These are phyloP conservation scores for Trichosporon faecale DNA, from an alignment of 1,284 basidiomycete species.

Conservation along the genomic window DNA sequence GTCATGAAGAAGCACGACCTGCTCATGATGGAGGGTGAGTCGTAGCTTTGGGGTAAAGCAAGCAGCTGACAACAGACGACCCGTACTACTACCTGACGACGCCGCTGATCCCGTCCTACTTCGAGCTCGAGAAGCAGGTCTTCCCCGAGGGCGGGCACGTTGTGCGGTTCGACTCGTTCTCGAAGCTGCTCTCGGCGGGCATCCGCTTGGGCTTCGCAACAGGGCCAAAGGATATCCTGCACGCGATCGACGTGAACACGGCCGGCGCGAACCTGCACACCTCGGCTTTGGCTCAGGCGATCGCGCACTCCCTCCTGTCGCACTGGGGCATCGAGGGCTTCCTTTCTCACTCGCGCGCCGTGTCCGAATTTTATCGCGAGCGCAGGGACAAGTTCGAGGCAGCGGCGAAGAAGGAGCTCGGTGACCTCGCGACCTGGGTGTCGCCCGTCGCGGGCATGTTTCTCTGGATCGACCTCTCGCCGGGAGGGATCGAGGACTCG, in stretches of 20 bases:
- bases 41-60: background rate
- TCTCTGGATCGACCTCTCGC: constrained; percentile 64
- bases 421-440: constrained; percentile 75
- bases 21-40: constrained; percentile 75
- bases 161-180: constrained; percentile 80
- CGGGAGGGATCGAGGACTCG: constrained; percentile 59
- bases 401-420: constrained; percentile 69
- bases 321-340: constrained; percentile 79
- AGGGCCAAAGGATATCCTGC: constrained; percentile 70
- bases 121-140: constrained; percentile 63
- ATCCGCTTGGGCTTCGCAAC: constrained; percentile 66
- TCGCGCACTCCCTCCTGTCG: constrained; percentile 66
- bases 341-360: constrained; percentile 64
- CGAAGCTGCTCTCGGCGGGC: constrained; percentile 80
- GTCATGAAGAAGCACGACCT: constrained; percentile 73
- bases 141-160: constrained; percentile 64
- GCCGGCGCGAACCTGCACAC: constrained; percentile 69
- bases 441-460: constrained; percentile 88
- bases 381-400: constrained; percentile 76
- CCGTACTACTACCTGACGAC: constrained; percentile 67
- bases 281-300: constrained; percentile 71
- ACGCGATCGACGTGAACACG: constrained; percentile 66
- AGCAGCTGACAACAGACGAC: constrained; percentile 58
- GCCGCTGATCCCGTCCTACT: constrained; percentile 65
- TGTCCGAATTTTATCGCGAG: constrained; percentile 73